Evolutionary conservation across 148 eudicot genomes (phyloP), one percentile per base, ranked within the genome.

Genomic region (Cornus controversa): DNA sequence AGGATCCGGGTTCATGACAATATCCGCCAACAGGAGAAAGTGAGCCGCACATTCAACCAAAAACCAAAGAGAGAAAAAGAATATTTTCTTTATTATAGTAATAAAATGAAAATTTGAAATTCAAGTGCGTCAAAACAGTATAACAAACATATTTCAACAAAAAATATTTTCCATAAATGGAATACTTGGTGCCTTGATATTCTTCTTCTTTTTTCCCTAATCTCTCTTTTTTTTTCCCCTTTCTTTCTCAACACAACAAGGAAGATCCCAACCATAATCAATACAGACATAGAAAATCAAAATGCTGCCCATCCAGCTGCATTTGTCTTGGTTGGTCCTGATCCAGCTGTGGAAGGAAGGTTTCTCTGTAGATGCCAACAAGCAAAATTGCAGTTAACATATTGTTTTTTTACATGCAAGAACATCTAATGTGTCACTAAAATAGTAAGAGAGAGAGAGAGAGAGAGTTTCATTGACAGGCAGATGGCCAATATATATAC

Each of bases 301-400:
- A 95, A 91, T 40, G 99, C 99, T n/a, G 99, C 99, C 99, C 99
- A 96, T 79, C 99, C 99, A 76, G 99, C 95, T 70, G 93, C 99
- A 76, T 82, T 86, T 80, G 81, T 81, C 79, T 87, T 90, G 57
- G 86, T 78, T 79, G 99, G 74, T 79, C 86, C 97, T 29, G 97
- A 81, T 82, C 88, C 97, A 11, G 88, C 74, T 73, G 87, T 75
- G 0, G 97, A 83, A 37, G 99, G 99, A 81, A 96, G 98, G 84
- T 82, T 92, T 74, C 79, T 85, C 98, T 96, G 92, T 86, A 85
- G 20, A 82, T 70, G 57, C 28, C 82, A 81, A 72, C 66, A 78
- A 64, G 62, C 71, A 72, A 72, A 80, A 24, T 57, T 45, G 57
- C 36, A 67, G 20, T 75, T 14, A 79, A 78, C 75, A 53, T 29